Conservation (phyloP, 1,284 basidiomycete genomes). For the Cryptococcus sp. region DNA sequence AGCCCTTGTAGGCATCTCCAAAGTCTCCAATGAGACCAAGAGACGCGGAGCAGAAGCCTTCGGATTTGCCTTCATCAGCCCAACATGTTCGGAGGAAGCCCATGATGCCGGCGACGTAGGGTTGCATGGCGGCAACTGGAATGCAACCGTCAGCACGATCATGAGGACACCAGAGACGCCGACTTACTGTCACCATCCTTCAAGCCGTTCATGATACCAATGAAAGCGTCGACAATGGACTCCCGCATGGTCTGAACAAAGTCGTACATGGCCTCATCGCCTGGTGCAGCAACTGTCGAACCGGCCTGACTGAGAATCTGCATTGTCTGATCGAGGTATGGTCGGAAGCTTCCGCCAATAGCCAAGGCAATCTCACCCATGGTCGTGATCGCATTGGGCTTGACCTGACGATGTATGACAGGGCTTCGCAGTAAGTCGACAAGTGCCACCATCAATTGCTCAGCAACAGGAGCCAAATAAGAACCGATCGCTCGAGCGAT, state of each 20-base stretch:
- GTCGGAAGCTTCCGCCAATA: conserved; percentile 81
- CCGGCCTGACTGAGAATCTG: conserved; percentile 88
- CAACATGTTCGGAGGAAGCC: conserved; percentile 79
- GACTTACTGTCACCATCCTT: conserved; percentile 60
- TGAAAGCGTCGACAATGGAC: conserved; percentile 95
- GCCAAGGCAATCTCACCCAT: conserved; percentile 98
- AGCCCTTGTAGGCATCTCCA: conserved; percentile 76
- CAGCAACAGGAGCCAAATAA: conserved; percentile 76
- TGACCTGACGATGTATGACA: conserved; percentile 88
- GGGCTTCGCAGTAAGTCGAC: conserved; percentile 91
- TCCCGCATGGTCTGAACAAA: conserved; percentile 90
- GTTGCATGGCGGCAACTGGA: conserved; percentile 59
- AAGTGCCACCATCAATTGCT: conserved; percentile 85
- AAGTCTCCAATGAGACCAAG: conserved; percentile 91
- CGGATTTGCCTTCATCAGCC: conserved; percentile 75
- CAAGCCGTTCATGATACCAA: conserved; percentile 87
- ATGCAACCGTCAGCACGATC: not conserved
- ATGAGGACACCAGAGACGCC: too few species aligned
- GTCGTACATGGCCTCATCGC: conserved; percentile 59
- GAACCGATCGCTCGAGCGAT: conserved; percentile 90
- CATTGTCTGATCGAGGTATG: conserved; percentile 89
- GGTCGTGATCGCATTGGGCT: conserved; percentile 91
- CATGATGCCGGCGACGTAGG: conserved; percentile 75
- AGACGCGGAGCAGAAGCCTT: conserved; percentile 71
- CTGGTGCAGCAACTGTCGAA: conserved; percentile 74